Base-by-base conservation (phyloP, 176 grass and related monocot species). In the Zoysia japonica region DNA sequence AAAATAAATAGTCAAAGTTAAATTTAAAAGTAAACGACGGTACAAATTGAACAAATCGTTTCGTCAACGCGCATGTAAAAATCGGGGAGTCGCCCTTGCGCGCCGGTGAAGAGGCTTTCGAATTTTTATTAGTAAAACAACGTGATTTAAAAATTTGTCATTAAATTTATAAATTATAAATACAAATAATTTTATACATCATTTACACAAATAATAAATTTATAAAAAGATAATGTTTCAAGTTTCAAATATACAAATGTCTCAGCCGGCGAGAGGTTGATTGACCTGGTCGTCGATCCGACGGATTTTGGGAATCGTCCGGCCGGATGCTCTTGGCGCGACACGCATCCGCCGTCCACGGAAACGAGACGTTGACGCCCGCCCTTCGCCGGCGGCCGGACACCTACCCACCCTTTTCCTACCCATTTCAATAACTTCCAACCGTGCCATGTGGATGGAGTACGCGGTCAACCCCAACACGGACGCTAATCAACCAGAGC, bases 281-380 rank as follows among this genome's bases (percentile, higher is more conserved):
- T 28, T 28, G 28, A 28, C 28, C 28, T 28, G 28, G 28, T 28
- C 28, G 28, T 28, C 28, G 28, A 28, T 28, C 28, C 14, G 3
- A 9, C 2, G 4, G 83, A 71, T 78, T 38, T 39, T 3, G 0
- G 5, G 69, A 36, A 73, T 65, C 36, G 15, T 16, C 49, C 35
- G 37, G 5, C 46, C 45, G 11, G 67, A 35, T 70, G 82, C 72
- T 61, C 13, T 60, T 35, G 16, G 7, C 2, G n/a, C 47, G 54
- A 11, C 3, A 16, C 20, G 3, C 47, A 9, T 0, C 3, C 80
- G 71, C 50, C 63, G 81, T 49, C 72, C 83, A 71, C 45, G 74
- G 45, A 43, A 43, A 17, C 37, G 38, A 7, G 52, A 48, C 75
- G 75, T 46, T 55, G 83, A 79, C 75, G 47, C 19, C 56, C 13